Base-by-base conservation (phyloP, 1,284 basidiomycete species). In the Apiotrichum gracile region DNA sequence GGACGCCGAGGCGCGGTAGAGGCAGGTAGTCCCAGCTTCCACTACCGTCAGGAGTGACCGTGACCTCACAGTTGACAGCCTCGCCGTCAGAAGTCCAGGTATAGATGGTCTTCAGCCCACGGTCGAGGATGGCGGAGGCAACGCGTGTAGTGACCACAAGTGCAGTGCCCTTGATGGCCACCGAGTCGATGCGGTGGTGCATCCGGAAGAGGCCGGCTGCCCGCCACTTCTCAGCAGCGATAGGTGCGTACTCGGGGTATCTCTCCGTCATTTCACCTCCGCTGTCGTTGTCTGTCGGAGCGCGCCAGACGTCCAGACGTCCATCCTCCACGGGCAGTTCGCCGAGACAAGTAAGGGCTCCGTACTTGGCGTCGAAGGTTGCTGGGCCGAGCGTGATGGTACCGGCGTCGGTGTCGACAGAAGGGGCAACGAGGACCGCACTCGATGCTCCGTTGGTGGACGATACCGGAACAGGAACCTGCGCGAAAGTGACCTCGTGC, bases 401-500 rank as follows among this genome's bases (percentile, higher is more conserved):
- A 37, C 51, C 22, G 52, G 45, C 26, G 14, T n/a, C 35, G n/a
- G n/a, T n/a, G 24, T 19, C 40, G 17, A 40, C 10, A 14, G 13
- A 17, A 16, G 52, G 52, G 14, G 47, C 29, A 16, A 54, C 47
- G 22, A 27, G 19, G 42, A 5, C 24, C 16, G 24, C 34, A n/a
- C 24, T 13, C 1, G 17, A 14, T 6, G n/a, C 19, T 10, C 25
- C 41, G 8, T 6, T 14, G 26, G 24, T 14, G 25, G 41, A 4
- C 14, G 39, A 21, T 25, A 14, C 39, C 12, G 41, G 17, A 2
- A 19, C 26, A 4, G 41, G 25, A 10, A 42, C n/a, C 51, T 64
- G 61, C n/a, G 35, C 56, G 50, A 51, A 62, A 0, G 61, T 52
- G 8, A 65, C 37, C 44, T 60, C 63, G 43, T 65, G 63, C 1